Evolutionary conservation across 805 yeast genomes (phyloP).

Genomic region (Yueomyces sinensis): DNA sequence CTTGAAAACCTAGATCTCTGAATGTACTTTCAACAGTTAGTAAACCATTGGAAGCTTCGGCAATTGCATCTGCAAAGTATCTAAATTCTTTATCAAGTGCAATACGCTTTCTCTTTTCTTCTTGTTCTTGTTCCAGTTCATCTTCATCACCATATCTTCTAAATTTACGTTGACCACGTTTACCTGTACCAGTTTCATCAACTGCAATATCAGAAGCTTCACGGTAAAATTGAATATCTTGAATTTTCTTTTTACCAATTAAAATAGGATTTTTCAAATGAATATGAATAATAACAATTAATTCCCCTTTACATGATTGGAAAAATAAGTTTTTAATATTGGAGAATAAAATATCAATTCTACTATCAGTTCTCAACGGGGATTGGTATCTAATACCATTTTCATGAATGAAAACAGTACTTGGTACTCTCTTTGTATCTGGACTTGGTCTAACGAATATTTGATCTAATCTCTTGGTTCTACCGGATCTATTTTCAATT

Average conservation of each 20-base stretch:
- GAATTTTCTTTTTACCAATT: constrained; percentile 91
- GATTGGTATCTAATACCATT: constrained; percentile 93
- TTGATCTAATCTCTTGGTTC: constrained; percentile 77
- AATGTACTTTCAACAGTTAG: constrained; percentile 89
- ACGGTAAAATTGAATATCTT: constrained; percentile 90
- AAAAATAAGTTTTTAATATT: constrained; percentile 89
- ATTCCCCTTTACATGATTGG: constrained; percentile 92
- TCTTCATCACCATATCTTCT: constrained; percentile 95
- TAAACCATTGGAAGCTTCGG: constrained; percentile 74
- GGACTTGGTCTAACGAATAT: constrained; percentile 92
- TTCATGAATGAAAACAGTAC: constrained; percentile 81
- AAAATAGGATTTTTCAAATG: constrained; percentile 86
- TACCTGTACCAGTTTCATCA: constrained; percentile 93
- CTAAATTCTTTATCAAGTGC: constrained; percentile 86
- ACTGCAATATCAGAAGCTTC: constrained; percentile 94
- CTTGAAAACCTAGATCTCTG: constrained; percentile 91
- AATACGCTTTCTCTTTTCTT: constrained; percentile 86
- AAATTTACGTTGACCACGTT: constrained; percentile 55
- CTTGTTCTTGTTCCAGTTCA: constrained; percentile 96
- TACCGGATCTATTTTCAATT: constrained; percentile 66
- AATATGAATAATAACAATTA: constrained; percentile 83
- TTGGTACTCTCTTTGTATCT: constrained; percentile 91
- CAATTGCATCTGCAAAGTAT: constrained; percentile 76
- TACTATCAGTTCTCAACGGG: constrained; percentile 70
- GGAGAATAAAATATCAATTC: constrained; percentile 75